A percentile compares a stretch with the other conserved stretches of the same genome.
These are phyloP conservation scores for Cyberlindnera euphorbiiphila DNA, from an alignment of 805 yeast genomes.

Conservation along the genomic window DNA sequence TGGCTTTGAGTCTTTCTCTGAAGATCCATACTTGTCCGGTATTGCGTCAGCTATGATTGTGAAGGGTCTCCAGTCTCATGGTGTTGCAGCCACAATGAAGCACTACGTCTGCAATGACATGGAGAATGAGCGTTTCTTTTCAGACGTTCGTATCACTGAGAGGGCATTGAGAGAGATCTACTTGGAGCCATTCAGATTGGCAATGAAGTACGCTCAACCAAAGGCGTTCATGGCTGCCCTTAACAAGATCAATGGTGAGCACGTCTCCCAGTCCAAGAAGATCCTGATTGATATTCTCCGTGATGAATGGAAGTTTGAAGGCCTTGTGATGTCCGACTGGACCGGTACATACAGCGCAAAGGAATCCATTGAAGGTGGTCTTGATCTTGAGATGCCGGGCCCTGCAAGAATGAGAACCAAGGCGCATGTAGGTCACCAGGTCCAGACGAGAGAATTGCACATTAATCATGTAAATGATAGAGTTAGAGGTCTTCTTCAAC, in stretches of 20 bases:
- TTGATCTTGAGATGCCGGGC: conserved; percentile 69
- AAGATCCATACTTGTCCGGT: conserved; percentile 54
- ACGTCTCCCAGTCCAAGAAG: conserved; percentile 44
- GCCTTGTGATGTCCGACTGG: conserved; percentile 63
- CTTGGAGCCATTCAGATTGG: conserved; percentile 59
- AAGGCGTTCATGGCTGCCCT: conserved; percentile 58
- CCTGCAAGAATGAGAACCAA: conserved; percentile 43
- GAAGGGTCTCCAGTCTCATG: conserved; percentile 49
- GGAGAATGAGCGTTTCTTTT: conserved; percentile 49
- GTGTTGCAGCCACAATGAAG: conserved; percentile 54
- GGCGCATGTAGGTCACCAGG: conserved; percentile 38
- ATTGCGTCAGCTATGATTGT: conserved; percentile 44
- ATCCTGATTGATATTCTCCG: conserved; percentile 45
- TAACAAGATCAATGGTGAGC: conserved; percentile 60
- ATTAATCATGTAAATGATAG: conserved; percentile 43
- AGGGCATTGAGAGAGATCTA: conserved; percentile 65
- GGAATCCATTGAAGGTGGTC: conserved; percentile 48
- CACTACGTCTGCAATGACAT: conserved; percentile 63
- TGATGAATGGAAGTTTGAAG: conserved; percentile 55
- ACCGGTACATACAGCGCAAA: conserved; percentile 49
- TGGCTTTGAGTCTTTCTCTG: conserved; percentile 58
- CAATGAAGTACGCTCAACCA: conserved; percentile 50
- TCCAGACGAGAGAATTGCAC: conserved; percentile 38
- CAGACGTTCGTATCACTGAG: conserved; percentile 48
- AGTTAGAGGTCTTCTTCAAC: conserved; percentile 44